Evolutionary conservation across 2,329 filamentous ascomycete genomes (phyloP), one percentile per base, ranked within the genome.

Genomic region (Escovopsis sp.): DNA sequence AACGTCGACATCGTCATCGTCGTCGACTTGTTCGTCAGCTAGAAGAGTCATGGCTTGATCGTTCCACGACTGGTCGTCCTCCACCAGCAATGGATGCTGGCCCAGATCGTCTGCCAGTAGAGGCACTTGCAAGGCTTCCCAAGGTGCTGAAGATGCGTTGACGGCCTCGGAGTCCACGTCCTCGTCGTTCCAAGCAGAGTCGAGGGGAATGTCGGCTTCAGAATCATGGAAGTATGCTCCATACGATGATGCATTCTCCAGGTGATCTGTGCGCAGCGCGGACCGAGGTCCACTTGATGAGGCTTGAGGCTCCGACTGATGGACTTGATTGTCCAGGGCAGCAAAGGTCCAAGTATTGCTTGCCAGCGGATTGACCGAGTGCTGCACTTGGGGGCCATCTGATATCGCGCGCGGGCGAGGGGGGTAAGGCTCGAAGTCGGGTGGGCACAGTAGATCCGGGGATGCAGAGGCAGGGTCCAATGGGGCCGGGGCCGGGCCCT

Each of bases 331-430:
- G 10, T 51, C 40, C 18, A 73, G 47, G 23, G 59, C 59, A 4
- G 64, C 61, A 49, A 79, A 80, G 0, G 68, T 69, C 77, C 76
- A 81, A 49, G 62, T 79, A 47, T 77, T 77, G 53, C 74, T 74
- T 1, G 67, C 75, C 12, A 80, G 54, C 0, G 71, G 69, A 40
- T 75, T 70, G 42, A 69, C 59, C 3, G 58, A 57, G 8, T 64
- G 59, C 4, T 60, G 61, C 6, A 57, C 53, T 36, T 62, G 63
- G 4, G 72, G 72, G 0, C 75, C 75, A 50, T 79, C 76, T 0
- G 76, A 79, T 40, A 67, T 63, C 26, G 76, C 66, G 36, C 76
- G 64, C 15, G 70, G 72, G 33, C 75, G 60, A 15, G 59, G 52
- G 30, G 54, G 37, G 40, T 49, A 49, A 41, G 49, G 40, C 4